These are phyloP conservation scores for Aspergillus pseudoviridinutans DNA, from an alignment of 2,329 filamentous ascomycete species.

Conservation along the genomic window DNA sequence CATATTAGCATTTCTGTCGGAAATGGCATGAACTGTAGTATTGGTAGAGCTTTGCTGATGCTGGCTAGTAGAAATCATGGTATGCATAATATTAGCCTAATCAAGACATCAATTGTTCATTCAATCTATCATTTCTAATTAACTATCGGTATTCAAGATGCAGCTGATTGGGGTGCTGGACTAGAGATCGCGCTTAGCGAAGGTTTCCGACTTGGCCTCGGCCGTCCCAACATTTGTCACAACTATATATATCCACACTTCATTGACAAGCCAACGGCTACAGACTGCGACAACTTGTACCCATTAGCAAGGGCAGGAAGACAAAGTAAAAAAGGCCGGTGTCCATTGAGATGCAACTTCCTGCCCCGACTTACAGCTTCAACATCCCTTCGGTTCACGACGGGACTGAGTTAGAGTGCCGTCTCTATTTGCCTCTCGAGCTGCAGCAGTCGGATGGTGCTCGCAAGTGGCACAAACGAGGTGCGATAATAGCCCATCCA, in stretches of 20 bases:
- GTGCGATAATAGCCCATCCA: slow-evolving; percentile 76
- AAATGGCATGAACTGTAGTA: not conserved
- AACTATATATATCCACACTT: not conserved
- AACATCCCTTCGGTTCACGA: slow-evolving; percentile 83
- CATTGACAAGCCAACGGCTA: not conserved
- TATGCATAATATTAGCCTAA: not conserved
- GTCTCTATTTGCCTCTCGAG: slow-evolving; percentile 67
- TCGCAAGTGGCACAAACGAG: slow-evolving; percentile 39
- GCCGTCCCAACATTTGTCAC: not conserved
- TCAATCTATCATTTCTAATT: not conserved
- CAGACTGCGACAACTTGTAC: not conserved
- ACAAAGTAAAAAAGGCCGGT: not conserved
- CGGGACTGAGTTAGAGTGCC: slow-evolving; percentile 69
- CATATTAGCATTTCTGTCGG: not conserved
- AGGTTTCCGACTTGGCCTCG: not conserved
- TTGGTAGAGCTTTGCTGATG: not conserved
- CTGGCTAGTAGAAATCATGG: not conserved
- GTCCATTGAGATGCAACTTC: slow-evolving; percentile 31
- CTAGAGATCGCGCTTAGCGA: not conserved
- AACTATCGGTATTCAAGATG: not conserved
- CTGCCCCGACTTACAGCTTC: slow-evolving; percentile 52
- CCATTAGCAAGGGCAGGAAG: not conserved
- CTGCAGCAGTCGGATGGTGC: slow-evolving; percentile 18
- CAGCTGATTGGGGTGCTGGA: not conserved
- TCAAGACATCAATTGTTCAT: not conserved